Evolutionary conservation across 2,329 filamentous ascomycete species (phyloP).

Genomic region (Zalaria sp.): DNA sequence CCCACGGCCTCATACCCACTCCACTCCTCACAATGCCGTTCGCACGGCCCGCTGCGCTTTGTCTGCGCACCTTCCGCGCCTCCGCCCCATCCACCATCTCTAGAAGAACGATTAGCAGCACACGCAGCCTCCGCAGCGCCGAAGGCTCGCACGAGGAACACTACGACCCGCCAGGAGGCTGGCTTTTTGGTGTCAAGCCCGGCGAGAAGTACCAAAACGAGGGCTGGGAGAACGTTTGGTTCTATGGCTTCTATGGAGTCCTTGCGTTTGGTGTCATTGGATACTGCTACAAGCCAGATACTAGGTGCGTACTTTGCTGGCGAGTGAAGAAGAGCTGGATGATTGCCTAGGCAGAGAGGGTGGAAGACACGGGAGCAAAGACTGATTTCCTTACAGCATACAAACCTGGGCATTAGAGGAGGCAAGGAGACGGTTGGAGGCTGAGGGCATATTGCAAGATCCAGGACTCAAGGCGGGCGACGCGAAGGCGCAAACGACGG

Average conservation of each 20-base stretch:
- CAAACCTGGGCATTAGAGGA: conserved; percentile 99
- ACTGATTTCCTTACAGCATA: conserved; percentile 49
- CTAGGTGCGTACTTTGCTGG: conserved; percentile 57
- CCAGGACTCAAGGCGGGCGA: conserved; percentile 30
- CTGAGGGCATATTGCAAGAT: conserved; percentile 84
- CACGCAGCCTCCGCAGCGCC: conserved; percentile 18
- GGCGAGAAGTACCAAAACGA: conserved; percentile 93
- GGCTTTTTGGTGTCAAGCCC: conserved; percentile 87
- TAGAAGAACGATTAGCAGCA: background rate
- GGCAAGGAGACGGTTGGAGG: conserved; percentile 85
- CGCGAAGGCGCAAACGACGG: background rate
- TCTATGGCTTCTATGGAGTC: conserved; percentile 72
- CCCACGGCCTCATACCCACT: background rate
- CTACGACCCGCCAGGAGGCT: conserved; percentile 82
- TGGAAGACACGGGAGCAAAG: background rate
- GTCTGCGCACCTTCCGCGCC: background rate
- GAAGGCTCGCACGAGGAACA: conserved; percentile 60
- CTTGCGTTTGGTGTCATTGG: conserved; percentile 60
- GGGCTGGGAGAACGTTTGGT: conserved; percentile 84
- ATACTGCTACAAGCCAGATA: conserved; percentile 96
- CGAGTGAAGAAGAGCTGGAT: background rate
- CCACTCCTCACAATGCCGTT: background rate
- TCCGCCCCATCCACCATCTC: background rate
- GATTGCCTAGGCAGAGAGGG: background rate
- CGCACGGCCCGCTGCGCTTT: background rate